Evolutionary conservation across 108 stramenopile species (phyloP).

Genomic region (Stephanodiscus minutulus): DNA sequence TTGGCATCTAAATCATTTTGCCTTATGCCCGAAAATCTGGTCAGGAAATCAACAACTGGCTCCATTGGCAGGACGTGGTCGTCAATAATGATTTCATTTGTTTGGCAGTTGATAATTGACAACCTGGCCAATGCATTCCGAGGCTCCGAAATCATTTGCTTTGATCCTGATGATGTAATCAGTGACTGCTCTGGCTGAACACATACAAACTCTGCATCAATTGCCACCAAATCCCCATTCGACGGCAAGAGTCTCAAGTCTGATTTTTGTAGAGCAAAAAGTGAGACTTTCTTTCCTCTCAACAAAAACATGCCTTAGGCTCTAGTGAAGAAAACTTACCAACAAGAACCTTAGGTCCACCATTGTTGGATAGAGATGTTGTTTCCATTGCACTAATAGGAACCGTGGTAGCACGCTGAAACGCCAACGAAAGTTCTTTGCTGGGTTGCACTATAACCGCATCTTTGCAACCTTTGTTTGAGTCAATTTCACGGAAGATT

Average conservation of each 20-base stretch:
- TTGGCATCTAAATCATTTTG: constrained; percentile 86
- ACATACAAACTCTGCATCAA: constrained; percentile 91
- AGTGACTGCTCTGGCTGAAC: constrained; percentile 84
- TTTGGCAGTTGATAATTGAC: constrained; percentile 81
- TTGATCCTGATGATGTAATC: constrained; percentile 74
- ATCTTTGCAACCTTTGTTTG: constrained; percentile 29
- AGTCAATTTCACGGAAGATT: constrained; percentile 38
- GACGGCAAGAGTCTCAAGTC: constrained; percentile 36
- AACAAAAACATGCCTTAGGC: neutral
- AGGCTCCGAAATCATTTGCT: constrained; percentile 74
- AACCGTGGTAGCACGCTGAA: constrained; percentile 13
- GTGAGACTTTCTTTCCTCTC: neutral
- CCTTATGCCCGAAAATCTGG: constrained; percentile 92
- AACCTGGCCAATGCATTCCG: constrained; percentile 88
- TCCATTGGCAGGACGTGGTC: constrained; percentile 93
- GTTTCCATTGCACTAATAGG: constrained; percentile 64
- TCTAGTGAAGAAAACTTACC: constrained; percentile 18
- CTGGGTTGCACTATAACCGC: constrained; percentile 13
- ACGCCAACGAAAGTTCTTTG: neutral
- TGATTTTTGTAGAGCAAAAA: constrained; percentile 1
- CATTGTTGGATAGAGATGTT: constrained; percentile 53
- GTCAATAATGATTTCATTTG: constrained; percentile 76
- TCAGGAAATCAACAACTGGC: constrained; percentile 92
- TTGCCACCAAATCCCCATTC: constrained; percentile 77
- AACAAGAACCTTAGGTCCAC: constrained; percentile 21